Evolutionary conservation across 2,329 filamentous ascomycete species (phyloP), one percentile per base, ranked within the genome.

Genomic region (Neonectria faginata): DNA sequence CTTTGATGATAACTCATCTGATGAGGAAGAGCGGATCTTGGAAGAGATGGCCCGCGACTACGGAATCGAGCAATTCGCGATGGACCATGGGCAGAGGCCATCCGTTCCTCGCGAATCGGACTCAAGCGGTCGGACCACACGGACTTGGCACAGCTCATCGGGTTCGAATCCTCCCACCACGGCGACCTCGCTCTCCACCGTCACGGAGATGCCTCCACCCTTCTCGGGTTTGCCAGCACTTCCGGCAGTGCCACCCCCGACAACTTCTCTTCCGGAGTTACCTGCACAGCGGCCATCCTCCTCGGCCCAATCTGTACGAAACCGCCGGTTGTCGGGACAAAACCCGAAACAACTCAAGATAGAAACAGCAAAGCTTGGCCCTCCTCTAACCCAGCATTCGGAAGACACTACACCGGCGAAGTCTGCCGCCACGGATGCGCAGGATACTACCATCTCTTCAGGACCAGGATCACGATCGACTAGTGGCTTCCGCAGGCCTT

Each of bases 11-110:
- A 84, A 86, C 64, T 88, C 89, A 31, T 89, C 87, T 0, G 88
- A 89, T 3, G 90, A 94, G 60, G 92, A 94, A 75, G 92, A 94
- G 75, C 86, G 90, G 36, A 85, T 94, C 57, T 79, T 97, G 53
- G 95, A 97, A 66, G 93, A 97, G 76, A 93, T 98, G 86, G 94
- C 92, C 0, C 89, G 88, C 68, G 93, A 92, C 57, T 95, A 94
- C 77, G 87, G 90, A 59, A 89, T 96, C 74, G 92, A 95, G 60
- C 91, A 94, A 61, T 97, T 97, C 74, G 86, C 92, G 62, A 92
- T 94, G 74, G 66, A 63, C 18, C 57, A 66, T 14, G 65, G 66
- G 14, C 56, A 60, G 86, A 92, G 91, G 18, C 73, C 88, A 16
- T 85, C 89, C 27, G 78, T 92, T 22, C 91, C 92, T 36, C 88